Evolutionary conservation across 176 grass and related monocot species (phyloP), one percentile per base, ranked within the genome.

Genomic region (Thalia dealbata): DNA sequence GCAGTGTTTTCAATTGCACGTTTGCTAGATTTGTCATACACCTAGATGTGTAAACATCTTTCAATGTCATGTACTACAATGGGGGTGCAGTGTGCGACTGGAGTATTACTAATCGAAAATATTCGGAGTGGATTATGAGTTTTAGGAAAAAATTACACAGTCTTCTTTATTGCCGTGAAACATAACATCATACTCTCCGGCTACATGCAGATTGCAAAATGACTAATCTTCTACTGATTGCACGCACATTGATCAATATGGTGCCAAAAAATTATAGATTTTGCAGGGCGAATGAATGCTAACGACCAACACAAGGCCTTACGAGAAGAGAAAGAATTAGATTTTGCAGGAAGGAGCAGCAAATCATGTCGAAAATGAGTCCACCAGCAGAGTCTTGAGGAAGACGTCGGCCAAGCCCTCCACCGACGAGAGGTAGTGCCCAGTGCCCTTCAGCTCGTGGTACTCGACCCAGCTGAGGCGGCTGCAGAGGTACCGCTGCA

Each of bases 401-500:
- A 99, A 85, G 73, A 56, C 84, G 67, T 99, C 95, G 1, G 79
- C 79, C 19, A 99, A 87, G 4, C 90, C 87, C 0, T 81, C 79
- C 55, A 95, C 88, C 42, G 77, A 64, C 0, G 85, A 74, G 52
- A 91, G 52, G 72, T 84, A 93, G 82, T 99, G 95, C 0, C 90
- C 95, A 0, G 81, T 83, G 0, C 69, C 71, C 50, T 86, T 11
- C 24, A 99, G 74, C 60, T 99, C 90, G 50, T 99, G 90, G 82
- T 95, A 95, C 50, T 67, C 65, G 46, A 95, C 70, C 90, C 95
- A 95, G 69, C 83, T 87, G 30, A 99, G 85, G 4, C 73, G 78
- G 65, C 78, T 46, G 78, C 79, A 85, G 35, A 89, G 87, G 79
- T 99, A 85, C 0, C 90, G 80, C 79, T 99, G 95, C 81, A 99